A percentile compares a stretch with the other conserved stretches of the same genome.
Conservation (phyloP, 2,329 filamentous ascomycete species). For the Trematosphaeria pertusa region DNA sequence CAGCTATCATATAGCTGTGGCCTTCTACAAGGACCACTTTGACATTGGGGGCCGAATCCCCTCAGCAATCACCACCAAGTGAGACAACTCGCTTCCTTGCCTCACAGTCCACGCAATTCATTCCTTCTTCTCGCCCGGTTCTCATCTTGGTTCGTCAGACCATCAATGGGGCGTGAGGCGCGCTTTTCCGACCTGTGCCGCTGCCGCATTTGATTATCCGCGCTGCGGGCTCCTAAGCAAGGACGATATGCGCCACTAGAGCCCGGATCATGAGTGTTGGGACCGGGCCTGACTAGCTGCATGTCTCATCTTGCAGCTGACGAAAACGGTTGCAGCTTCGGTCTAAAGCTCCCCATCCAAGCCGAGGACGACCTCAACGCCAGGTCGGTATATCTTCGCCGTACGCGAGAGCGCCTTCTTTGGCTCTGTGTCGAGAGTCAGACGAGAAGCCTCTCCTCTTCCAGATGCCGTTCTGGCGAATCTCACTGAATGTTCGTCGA, state of each 20-base stretch:
- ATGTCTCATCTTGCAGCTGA: slow-evolving; percentile 9
- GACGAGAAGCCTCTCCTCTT: too few relatives aligned
- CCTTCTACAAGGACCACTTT: background rate
- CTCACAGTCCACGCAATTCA: background rate
- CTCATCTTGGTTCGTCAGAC: background rate
- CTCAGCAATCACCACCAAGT: background rate
- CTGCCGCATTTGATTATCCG: slow-evolving; percentile 17
- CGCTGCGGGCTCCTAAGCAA: slow-evolving; percentile 9
- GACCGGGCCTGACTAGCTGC: slow-evolving; percentile 4
- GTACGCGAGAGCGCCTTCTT: background rate
- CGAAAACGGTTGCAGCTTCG: slow-evolving; percentile 14
- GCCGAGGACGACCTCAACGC: background rate
- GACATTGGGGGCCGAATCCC: background rate
- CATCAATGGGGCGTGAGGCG: slow-evolving; percentile 3
- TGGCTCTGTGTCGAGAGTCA: background rate
- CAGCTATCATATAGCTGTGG: background rate
- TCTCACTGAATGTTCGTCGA: too few relatives aligned
- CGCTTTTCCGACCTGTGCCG: slow-evolving; percentile 8
- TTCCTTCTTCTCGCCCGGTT: background rate
- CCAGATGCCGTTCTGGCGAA: too few relatives aligned
- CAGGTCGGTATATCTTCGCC: too few relatives aligned
- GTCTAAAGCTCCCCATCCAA: background rate
- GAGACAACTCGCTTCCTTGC: background rate
- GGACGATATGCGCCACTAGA: slow-evolving; percentile 11
- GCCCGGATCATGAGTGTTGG: slow-evolving; percentile 3